These are phyloP conservation scores for Tothia fuscella DNA, from an alignment of 2,329 filamentous ascomycete species.

Conservation along the genomic window DNA sequence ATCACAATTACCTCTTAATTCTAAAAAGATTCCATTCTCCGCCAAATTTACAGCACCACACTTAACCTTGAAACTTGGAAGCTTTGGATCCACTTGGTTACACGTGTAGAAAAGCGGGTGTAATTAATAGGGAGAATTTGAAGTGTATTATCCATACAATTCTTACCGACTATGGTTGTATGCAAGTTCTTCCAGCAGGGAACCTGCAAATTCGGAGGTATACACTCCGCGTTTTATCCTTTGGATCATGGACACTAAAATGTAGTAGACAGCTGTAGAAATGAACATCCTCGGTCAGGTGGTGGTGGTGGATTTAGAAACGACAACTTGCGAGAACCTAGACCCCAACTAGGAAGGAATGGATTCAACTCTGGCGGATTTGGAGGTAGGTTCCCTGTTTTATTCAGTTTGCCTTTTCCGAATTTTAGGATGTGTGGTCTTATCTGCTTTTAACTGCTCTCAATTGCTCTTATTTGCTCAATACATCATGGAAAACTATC, in stretches of 20 bases:
- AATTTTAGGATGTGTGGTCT: too few relatives aligned
- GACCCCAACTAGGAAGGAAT: not conserved
- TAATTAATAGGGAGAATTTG: constrained; percentile 5
- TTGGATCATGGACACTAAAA: constrained; percentile 11
- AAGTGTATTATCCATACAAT: constrained; percentile 11
- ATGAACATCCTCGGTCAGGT: not conserved
- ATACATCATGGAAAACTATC: too few relatives aligned
- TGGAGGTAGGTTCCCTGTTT: too few relatives aligned
- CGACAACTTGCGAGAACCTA: not conserved
- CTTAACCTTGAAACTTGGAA: too few relatives aligned
- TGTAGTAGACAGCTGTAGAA: constrained; percentile 41
- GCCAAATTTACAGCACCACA: too few relatives aligned
- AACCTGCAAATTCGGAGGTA: constrained; percentile 54
- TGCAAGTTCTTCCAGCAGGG: constrained; percentile 56
- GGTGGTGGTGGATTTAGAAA: too few relatives aligned
- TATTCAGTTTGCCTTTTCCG: too few relatives aligned
- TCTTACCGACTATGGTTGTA: constrained; percentile 28
- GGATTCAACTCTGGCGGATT: not conserved
- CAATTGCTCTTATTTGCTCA: too few relatives aligned
- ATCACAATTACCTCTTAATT: not conserved
- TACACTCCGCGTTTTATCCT: not conserved
- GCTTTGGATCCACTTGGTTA: not conserved
- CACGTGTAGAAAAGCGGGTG: not conserved
- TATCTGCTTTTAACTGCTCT: too few relatives aligned
- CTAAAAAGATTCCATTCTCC: not conserved